Percentiles rank a stretch among this genome's conserved stretches.
These are phyloP conservation scores for Carex pumila DNA, from an alignment of 176 grass and related monocot genomes.

Conservation along the genomic window DNA sequence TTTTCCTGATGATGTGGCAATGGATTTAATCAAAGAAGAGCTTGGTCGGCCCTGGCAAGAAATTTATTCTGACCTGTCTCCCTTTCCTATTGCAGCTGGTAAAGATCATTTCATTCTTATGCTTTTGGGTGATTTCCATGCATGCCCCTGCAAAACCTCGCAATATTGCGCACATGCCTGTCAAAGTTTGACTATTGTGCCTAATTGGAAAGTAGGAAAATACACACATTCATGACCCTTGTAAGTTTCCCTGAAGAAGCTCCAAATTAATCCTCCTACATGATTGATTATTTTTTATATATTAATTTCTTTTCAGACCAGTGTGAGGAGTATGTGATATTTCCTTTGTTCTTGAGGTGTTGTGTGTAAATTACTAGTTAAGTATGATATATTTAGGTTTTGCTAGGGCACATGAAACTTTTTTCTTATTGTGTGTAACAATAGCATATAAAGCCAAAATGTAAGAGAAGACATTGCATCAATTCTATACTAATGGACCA, in stretches of 20 bases:
- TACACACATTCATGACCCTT: background rate
- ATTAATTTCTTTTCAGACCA: background rate
- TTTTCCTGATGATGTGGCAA: conserved; percentile 83
- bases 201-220: background rate
- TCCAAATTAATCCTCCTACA: background rate
- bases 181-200: background rate
- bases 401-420: background rate
- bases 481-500: background rate
- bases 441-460: background rate
- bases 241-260: background rate
- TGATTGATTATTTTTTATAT: too few species aligned
- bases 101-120: conserved; percentile 4
- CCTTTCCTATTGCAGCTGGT: conserved; percentile 94
- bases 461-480: background rate
- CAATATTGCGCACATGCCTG: background rate
- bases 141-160: background rate
- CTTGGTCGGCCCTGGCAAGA: conserved; percentile 80
- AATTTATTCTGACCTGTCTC: conserved; percentile 80
- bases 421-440: background rate
- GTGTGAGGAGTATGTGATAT: background rate
- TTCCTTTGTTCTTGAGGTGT: background rate
- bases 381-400: background rate
- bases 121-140: background rate
- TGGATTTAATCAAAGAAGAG: conserved; percentile 89
- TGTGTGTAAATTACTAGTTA: background rate